Conservation (phyloP, 352 stramenopile genomes). For the Albugo laibachii region DNA sequence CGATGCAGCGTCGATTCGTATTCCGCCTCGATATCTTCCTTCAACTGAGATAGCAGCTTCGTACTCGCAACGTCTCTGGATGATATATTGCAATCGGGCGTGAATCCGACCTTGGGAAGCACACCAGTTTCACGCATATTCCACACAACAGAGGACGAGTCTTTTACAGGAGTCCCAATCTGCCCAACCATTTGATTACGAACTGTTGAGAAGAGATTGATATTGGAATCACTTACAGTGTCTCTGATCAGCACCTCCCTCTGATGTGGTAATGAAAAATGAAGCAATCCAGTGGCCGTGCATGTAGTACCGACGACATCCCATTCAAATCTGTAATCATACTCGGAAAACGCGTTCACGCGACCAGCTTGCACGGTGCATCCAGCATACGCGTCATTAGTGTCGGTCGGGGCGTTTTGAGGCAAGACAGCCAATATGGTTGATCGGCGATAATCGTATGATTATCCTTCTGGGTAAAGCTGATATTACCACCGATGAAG, state of each 20-base stretch:
- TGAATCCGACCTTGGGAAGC: constrained; percentile 2
- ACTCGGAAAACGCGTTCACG: not conserved
- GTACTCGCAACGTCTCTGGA: not conserved
- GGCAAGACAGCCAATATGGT: constrained; percentile 26
- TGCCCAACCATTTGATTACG: constrained; percentile 1
- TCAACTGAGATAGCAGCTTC: not conserved
- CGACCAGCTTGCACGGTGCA: constrained; percentile 5
- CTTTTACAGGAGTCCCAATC: constrained; percentile 1
- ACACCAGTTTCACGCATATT: constrained; percentile 1
- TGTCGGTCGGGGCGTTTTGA: constrained; percentile 15
- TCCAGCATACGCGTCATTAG: constrained; percentile 14
- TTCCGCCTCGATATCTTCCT: constrained; percentile 1
- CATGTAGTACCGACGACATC: not conserved
- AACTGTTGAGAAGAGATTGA: not conserved
- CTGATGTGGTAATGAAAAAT: constrained; percentile 7
- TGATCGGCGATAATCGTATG: constrained; percentile 8
- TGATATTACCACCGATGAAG: constrained; percentile 8
- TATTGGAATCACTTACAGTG: not conserved
- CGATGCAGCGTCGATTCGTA: constrained; percentile 3
- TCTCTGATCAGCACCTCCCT: not conserved
- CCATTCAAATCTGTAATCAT: constrained; percentile 5
- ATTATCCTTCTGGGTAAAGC: constrained; percentile 19
- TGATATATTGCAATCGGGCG: not conserved
- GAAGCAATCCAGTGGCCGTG: constrained; percentile 3
- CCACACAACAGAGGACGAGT: not conserved